These are phyloP conservation scores for Alternaria conjuncta DNA, from an alignment of 2,329 filamentous ascomycete genomes.

Conservation along the genomic window DNA sequence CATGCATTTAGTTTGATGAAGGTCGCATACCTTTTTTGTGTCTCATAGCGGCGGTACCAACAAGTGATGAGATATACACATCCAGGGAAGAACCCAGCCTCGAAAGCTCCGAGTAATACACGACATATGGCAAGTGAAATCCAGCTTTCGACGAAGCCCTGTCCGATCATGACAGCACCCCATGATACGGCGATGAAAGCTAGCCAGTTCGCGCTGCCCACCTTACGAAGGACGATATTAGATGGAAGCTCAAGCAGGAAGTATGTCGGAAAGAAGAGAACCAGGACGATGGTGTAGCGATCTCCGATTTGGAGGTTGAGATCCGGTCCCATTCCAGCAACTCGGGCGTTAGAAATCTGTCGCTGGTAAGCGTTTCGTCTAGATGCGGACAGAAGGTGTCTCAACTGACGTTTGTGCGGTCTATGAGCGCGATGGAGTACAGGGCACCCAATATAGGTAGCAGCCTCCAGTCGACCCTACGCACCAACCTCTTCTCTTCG, in stretches of 20 bases:
- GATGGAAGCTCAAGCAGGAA: constrained; percentile 30
- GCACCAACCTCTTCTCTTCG: constrained; percentile 29
- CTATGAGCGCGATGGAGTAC: constrained; percentile 48
- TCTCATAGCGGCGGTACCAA: constrained; percentile 35
- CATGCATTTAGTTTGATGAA: not conserved
- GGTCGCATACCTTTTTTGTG: constrained; percentile 27
- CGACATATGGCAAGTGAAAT: constrained; percentile 27
- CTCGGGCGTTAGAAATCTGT: constrained; percentile 32
- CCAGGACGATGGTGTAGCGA: constrained; percentile 32
- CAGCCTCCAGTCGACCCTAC: constrained; percentile 46
- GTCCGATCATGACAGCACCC: constrained; percentile 36
- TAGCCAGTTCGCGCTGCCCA: constrained; percentile 38
- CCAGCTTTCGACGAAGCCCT: constrained; percentile 36
- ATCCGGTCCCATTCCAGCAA: constrained; percentile 36
- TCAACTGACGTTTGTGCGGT: constrained; percentile 39
- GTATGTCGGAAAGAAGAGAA: constrained; percentile 38
- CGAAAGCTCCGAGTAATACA: constrained; percentile 30
- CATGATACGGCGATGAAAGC: constrained; percentile 32
- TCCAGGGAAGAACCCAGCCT: constrained; percentile 37
- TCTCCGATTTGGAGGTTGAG: constrained; percentile 29
- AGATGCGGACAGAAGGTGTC: too few species aligned
- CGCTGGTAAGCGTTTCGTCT: not conserved
- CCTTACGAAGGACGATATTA: constrained; percentile 31
- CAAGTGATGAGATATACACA: constrained; percentile 39
- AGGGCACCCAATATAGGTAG: constrained; percentile 49